phyloP scores from a whole-genome alignment of 202 grass and related monocot species.

The Sporobolus alterniflorus region DNA sequence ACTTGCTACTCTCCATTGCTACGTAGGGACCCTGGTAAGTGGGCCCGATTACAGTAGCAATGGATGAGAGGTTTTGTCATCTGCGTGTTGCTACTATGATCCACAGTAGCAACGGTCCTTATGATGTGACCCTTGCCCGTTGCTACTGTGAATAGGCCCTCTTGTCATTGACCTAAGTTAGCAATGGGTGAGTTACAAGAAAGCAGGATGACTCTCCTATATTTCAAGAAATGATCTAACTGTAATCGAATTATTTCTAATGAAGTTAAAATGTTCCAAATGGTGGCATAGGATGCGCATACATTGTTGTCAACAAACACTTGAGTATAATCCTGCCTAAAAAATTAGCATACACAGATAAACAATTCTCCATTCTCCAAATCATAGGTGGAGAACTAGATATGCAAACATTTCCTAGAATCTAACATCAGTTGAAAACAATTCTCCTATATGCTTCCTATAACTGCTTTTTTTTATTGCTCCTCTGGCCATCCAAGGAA shows the following conservation, averaged over 20 bases:
- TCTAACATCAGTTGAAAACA: too few species aligned
- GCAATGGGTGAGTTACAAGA: neutral
- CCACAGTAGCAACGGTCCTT: too few species aligned
- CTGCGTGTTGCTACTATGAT: too few species aligned
- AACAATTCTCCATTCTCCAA: neutral
- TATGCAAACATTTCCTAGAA: too few species aligned
- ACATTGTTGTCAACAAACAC: neutral
- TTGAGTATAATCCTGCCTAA: neutral
- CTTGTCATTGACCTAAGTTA: too few species aligned
- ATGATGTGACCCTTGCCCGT: too few species aligned
- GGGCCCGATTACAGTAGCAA: too few species aligned
- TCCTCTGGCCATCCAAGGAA: neutral
- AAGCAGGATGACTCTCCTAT: neutral
- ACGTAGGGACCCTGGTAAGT: too few species aligned
- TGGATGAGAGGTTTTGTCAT: too few species aligned
- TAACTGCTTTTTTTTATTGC: neutral
- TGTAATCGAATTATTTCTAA: neutral
- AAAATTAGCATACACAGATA: neutral
- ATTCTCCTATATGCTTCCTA: too few species aligned
- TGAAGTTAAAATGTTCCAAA: neutral
- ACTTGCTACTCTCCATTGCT: too few species aligned
- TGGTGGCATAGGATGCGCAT: neutral
- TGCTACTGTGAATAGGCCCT: too few species aligned
- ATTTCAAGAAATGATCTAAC: neutral
- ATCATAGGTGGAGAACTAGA: neutral